A percentile compares a stretch with the other conserved stretches of the same genome.
These are phyloP conservation scores for Ambrosia hybrid DNA, from an alignment of 140 eudicot genomes.

Conservation along the genomic window DNA sequence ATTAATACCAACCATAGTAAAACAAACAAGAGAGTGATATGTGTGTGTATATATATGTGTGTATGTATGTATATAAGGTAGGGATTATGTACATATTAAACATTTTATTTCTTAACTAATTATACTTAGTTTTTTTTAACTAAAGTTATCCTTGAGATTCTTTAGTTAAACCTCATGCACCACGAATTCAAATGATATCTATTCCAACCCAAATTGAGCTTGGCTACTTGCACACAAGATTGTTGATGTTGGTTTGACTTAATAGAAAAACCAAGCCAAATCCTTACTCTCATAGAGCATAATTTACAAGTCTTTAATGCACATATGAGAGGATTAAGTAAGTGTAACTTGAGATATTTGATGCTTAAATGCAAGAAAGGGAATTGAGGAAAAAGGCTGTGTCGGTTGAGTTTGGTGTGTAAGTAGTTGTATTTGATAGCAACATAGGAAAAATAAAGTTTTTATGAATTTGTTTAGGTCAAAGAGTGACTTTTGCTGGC, in stretches of 20 bases:
- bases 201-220: constrained; percentile 19
- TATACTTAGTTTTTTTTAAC: no score
- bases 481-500: constrained; percentile 36
- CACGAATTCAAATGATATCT: constrained; percentile 26
- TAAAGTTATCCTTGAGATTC: constrained; percentile 9
- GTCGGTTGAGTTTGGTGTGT: constrained; percentile 35
- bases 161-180: constrained; percentile 31
- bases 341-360: constrained; percentile 23
- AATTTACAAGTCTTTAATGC: constrained; percentile 16
- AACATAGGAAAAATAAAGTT: constrained; percentile 15
- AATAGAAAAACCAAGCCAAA: not conserved
- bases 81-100: no score
- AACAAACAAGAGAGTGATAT: no score
- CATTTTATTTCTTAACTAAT: no score
- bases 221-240: constrained; percentile 30
- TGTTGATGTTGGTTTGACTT: constrained; percentile 15
- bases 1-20: no score
- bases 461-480: constrained; percentile 23
- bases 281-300: constrained; percentile 5
- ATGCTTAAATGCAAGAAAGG: constrained; percentile 9
- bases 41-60: no score
- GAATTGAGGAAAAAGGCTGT: constrained; percentile 22
- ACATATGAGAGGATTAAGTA: not conserved
- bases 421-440: constrained; percentile 42
- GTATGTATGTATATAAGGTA: no score